phyloP scores from a whole-genome alignment of 1,139 yeast species.

The Yarrowia galli region DNA sequence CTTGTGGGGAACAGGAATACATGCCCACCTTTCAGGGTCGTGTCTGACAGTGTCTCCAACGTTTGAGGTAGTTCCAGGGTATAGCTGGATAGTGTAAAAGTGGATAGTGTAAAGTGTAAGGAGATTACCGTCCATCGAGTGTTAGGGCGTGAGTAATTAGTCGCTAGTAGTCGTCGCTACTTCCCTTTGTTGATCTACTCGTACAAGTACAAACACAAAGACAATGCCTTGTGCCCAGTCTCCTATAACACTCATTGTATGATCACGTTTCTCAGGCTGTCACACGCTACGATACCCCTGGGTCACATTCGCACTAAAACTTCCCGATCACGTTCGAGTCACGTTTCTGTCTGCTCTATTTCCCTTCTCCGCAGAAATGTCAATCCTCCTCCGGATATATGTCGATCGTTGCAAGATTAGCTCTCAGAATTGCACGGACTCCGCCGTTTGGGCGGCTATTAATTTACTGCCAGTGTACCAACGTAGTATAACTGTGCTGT shows the following conservation, averaged over 20 bases:
- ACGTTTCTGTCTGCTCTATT: background rate
- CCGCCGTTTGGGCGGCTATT: constrained; percentile 14
- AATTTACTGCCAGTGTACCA: background rate
- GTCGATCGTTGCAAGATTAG: constrained; percentile 6
- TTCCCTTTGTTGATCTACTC: background rate
- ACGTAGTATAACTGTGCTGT: too few relatives aligned
- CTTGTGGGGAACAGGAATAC: too few relatives aligned
- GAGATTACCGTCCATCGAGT: background rate
- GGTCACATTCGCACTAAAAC: background rate
- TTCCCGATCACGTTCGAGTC: background rate
- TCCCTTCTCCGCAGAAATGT: background rate
- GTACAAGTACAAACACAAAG: too few relatives aligned
- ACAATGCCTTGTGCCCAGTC: too few relatives aligned
- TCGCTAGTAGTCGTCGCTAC: too few relatives aligned
- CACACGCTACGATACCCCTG: background rate
- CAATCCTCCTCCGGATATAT: background rate
- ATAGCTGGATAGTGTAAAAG: too few relatives aligned
- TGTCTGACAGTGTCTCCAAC: background rate
- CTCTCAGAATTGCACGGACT: background rate
- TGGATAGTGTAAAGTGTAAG: background rate
- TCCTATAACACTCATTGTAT: too few relatives aligned
- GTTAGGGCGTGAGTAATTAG: background rate
- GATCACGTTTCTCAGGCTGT: background rate
- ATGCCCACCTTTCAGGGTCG: background rate
- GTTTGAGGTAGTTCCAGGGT: background rate